These are phyloP conservation scores for Halophytophthora batemanensis DNA, from an alignment of 352 stramenopile species.

Conservation along the genomic window DNA sequence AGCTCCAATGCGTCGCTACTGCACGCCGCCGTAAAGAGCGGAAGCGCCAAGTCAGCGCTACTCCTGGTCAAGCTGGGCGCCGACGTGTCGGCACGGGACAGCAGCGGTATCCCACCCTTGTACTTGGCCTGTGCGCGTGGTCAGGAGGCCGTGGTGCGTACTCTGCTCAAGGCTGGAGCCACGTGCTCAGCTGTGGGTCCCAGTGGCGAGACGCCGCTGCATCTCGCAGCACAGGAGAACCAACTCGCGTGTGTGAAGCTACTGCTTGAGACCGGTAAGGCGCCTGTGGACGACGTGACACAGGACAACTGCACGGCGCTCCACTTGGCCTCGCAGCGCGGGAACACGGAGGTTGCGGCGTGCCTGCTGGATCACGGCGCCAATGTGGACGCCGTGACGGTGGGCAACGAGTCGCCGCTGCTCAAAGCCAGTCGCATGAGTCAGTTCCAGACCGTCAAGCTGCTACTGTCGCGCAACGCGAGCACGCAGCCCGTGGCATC, in stretches of 20 bases:
- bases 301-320: constrained; percentile 64
- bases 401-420: constrained; percentile 62
- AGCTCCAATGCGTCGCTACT: constrained; percentile 51
- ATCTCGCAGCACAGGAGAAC: constrained; percentile 83
- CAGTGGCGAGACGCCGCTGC: constrained; percentile 69
- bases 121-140: constrained; percentile 78
- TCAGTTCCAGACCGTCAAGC: constrained; percentile 72
- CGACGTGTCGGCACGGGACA: constrained; percentile 62
- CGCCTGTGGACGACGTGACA: constrained; percentile 54
- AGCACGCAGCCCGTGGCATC: constrained; percentile 22
- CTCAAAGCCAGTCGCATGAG: constrained; percentile 83
- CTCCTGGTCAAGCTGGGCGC: constrained; percentile 60
- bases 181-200: constrained; percentile 53
- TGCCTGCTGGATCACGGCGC: constrained; percentile 69
- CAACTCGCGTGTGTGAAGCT: constrained; percentile 66
- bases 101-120: constrained; percentile 61
- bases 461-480: constrained; percentile 57
- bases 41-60: constrained; percentile 48
- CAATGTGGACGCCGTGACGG: constrained; percentile 59
- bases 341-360: constrained; percentile 65
- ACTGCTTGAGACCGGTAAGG: constrained; percentile 44
- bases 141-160: constrained; percentile 51
- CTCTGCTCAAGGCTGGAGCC: constrained; percentile 57
- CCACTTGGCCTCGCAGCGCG: constrained; percentile 74
- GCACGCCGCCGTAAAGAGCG: constrained; percentile 57